Evolutionary conservation across 2,329 filamentous ascomycete species (phyloP).

Genomic region (Whalleya microplaca): DNA sequence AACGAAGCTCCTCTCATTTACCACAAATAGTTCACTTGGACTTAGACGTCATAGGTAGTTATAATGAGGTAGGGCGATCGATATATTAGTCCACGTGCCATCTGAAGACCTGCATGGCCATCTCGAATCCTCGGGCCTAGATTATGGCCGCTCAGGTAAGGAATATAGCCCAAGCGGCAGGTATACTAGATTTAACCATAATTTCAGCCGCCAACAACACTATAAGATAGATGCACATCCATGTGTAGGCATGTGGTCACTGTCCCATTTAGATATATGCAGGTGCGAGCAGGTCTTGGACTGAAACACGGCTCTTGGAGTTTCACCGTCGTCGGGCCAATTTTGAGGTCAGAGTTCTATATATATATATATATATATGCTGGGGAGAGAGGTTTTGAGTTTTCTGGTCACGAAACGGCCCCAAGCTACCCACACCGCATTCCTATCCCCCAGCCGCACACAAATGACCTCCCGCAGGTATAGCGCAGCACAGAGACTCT

Average conservation of each 20-base stretch:
- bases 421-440: background rate
- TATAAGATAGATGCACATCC: background rate
- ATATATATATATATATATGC: background rate
- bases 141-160: background rate
- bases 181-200: background rate
- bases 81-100: background rate
- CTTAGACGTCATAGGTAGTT: background rate
- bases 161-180: background rate
- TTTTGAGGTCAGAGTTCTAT: background rate
- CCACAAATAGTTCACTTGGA: background rate
- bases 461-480: too few species aligned
- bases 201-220: constrained; percentile 5
- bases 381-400: background rate
- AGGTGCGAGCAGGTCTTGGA: background rate
- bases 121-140: background rate
- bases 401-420: background rate
- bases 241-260: background rate
- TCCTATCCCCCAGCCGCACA: background rate
- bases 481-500: too few species aligned
- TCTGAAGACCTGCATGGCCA: background rate
- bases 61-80: constrained; percentile 1
- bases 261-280: background rate
- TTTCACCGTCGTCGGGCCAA: background rate
- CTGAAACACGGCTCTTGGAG: background rate
- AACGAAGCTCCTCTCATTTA: constrained; percentile 1